Conservation (phyloP, 2,329 filamentous ascomycete species). For the Rhexocercosporidium sp. region DNA sequence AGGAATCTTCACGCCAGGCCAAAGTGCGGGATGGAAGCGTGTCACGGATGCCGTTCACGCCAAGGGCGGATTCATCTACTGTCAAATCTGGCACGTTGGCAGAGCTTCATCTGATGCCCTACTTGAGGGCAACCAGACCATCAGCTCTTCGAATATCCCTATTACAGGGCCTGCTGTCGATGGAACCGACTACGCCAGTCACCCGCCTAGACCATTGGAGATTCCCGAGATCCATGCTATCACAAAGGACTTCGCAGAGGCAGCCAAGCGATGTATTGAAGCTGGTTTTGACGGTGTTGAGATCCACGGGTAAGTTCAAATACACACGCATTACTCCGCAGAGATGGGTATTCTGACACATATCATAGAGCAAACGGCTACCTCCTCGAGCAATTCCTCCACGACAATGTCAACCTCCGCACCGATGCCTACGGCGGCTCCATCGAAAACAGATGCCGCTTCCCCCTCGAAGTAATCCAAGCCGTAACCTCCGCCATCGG, state of each 20-base stretch:
- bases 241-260: constrained; percentile 23
- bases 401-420: constrained; percentile 58
- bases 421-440: constrained; percentile 57
- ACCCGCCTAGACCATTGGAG: constrained; percentile 44
- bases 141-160: constrained; percentile 33
- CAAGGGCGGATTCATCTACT: constrained; percentile 64
- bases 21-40: constrained; percentile 61
- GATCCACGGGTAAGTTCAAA: constrained; percentile 42
- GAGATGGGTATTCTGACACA: not conserved
- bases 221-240: constrained; percentile 44
- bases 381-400: constrained; percentile 61
- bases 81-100: constrained; percentile 66
- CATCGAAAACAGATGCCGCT: constrained; percentile 54
- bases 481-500: constrained; percentile 56
- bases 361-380: constrained; percentile 51
- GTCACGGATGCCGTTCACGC: constrained; percentile 67
- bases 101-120: constrained; percentile 48
- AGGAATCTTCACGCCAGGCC: constrained; percentile 57
- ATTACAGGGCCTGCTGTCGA: constrained; percentile 27
- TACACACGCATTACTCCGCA: not conserved
- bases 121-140: constrained; percentile 42
- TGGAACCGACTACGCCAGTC: constrained; percentile 21
- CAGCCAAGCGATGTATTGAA: constrained; percentile 52
- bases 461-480: constrained; percentile 58
- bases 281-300: constrained; percentile 56